Evolutionary conservation across 345 rosid genomes (phyloP).

Genomic region (Arabis hirsuta): DNA sequence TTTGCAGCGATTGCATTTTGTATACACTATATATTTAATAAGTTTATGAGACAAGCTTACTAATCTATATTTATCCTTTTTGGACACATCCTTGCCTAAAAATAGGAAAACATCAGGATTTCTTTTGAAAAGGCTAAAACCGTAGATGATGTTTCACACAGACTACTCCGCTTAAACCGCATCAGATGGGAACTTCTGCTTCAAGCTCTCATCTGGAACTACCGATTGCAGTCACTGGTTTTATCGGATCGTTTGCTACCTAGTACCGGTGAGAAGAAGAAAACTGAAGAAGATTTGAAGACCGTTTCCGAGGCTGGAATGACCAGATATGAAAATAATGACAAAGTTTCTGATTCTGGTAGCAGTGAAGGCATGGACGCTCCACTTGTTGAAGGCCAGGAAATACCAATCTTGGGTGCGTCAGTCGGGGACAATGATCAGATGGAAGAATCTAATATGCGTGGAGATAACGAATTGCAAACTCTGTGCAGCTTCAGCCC

Average conservation of each 20-base stretch:
- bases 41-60: slow-evolving; percentile 27
- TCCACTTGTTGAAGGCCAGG: slow-evolving; percentile 40
- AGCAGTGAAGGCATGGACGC: slow-evolving; percentile 39
- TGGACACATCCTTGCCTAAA: slow-evolving; percentile 27
- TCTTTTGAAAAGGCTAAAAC: slow-evolving; percentile 52
- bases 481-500: slow-evolving; percentile 17
- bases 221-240: slow-evolving; percentile 66
- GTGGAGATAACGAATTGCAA: slow-evolving; percentile 44
- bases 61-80: slow-evolving; percentile 13
- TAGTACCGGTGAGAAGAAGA: slow-evolving; percentile 43
- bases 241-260: slow-evolving; percentile 54
- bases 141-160: slow-evolving; percentile 49
- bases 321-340: slow-evolving; percentile 36
- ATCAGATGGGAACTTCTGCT: slow-evolving; percentile 81
- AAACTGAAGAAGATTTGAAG: slow-evolving; percentile 41
- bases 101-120: slow-evolving; percentile 53
- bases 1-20: slow-evolving; percentile 14
- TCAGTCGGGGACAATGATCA: slow-evolving; percentile 41
- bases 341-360: slow-evolving; percentile 38
- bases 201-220: slow-evolving; percentile 78
- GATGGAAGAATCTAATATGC: slow-evolving; percentile 26
- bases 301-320: slow-evolving; percentile 36
- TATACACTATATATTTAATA: slow-evolving; percentile 21
- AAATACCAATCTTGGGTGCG: slow-evolving; percentile 49
- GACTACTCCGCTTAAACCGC: slow-evolving; percentile 64